Evolutionary conservation across 2,329 filamentous ascomycete genomes (phyloP).

Genomic region (Penicillium sp.): DNA sequence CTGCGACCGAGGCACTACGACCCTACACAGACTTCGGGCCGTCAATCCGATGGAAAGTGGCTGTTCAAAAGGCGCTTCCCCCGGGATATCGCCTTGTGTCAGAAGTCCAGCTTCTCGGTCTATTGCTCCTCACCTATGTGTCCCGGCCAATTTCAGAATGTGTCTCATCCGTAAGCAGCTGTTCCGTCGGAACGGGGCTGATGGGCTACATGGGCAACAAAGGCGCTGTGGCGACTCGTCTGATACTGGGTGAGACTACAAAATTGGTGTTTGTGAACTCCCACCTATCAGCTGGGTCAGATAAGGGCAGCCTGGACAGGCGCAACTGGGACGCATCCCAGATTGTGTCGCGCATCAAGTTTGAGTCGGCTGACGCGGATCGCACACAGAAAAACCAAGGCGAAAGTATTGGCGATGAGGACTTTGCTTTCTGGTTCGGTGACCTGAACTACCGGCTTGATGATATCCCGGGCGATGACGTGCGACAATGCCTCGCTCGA

Average conservation of each 20-base stretch:
- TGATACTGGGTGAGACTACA: constrained; percentile 86
- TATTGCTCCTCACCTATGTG: constrained; percentile 80
- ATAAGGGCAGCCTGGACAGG: constrained; percentile 70
- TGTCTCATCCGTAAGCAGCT: constrained; percentile 75
- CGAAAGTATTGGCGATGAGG: constrained; percentile 76
- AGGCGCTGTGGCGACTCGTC: constrained; percentile 73
- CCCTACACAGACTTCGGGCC: constrained; percentile 69
- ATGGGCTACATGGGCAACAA: constrained; percentile 96
- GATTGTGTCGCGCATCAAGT: constrained; percentile 69
- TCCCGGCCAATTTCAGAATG: constrained; percentile 69
- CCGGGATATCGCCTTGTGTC: constrained; percentile 70
- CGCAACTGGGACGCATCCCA: constrained; percentile 87
- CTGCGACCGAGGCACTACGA: constrained; percentile 71
- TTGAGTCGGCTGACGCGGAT: constrained; percentile 67
- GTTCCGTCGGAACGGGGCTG: constrained; percentile 79
- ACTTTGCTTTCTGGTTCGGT: constrained; percentile 94
- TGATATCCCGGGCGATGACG: constrained; percentile 82
- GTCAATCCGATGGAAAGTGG: constrained; percentile 73
- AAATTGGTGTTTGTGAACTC: constrained; percentile 85
- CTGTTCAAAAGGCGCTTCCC: constrained; percentile 69
- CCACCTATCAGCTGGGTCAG: constrained; percentile 82
- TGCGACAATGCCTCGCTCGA: constrained; percentile 74
- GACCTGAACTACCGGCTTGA: constrained; percentile 93
- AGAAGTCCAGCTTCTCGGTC: constrained; percentile 78
- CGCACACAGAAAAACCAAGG: constrained; percentile 54